Percentiles rank a stretch among this genome's conserved stretches.
phyloP scores from a whole-genome alignment of 805 yeast species.

The Debaryomyces prosopidis region DNA sequence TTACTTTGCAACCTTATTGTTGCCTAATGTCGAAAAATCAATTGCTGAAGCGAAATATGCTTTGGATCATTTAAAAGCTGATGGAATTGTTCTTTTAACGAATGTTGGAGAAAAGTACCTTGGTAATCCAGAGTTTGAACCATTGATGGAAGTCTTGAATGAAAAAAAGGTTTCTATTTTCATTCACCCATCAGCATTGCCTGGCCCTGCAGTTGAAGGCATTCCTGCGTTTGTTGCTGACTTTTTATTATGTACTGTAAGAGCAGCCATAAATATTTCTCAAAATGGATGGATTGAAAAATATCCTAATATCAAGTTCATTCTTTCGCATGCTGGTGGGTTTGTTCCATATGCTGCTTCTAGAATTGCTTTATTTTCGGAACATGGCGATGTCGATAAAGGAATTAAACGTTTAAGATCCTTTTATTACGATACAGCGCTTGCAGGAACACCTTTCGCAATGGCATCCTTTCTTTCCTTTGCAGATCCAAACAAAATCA shows the following conservation, averaged over 20 bases:
- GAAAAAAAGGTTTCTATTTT: too few relatives aligned
- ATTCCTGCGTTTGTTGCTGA: neutral
- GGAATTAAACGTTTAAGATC: neutral
- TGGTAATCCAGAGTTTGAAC: neutral
- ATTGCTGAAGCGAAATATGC: neutral
- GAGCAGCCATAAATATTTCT: slow-evolving; percentile 1
- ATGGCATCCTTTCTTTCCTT: neutral
- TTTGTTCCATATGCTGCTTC: neutral
- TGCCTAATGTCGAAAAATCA: neutral
- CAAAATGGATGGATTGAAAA: neutral
- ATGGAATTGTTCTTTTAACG: neutral
- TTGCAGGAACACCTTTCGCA: neutral
- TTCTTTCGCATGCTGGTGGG: neutral
- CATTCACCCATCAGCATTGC: too few relatives aligned
- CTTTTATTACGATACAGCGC: neutral
- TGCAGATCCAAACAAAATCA: too few relatives aligned
- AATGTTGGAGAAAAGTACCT: neutral
- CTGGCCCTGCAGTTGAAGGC: too few relatives aligned
- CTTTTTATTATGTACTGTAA: neutral
- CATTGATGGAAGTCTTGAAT: neutral
- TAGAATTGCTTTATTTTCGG: neutral
- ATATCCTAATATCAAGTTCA: neutral
- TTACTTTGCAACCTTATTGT: neutral
- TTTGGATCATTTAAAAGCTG: neutral
- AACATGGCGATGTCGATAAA: neutral